Base-by-base conservation (phyloP, 2,329 filamentous ascomycete species). In the Paraphoma chrysanthemicola region DNA sequence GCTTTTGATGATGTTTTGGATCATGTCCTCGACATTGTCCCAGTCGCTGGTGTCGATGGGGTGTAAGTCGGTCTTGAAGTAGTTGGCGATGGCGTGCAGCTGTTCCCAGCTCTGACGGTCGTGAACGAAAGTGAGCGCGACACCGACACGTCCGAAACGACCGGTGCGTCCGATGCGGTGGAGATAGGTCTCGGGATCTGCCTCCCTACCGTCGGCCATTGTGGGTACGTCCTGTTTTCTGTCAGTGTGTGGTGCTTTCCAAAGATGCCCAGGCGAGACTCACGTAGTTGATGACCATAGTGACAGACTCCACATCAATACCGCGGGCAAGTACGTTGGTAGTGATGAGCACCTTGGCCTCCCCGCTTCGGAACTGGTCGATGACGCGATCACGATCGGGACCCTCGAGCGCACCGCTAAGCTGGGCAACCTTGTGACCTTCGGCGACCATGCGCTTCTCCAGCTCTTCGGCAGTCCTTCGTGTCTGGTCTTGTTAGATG, bases 161-260 rank as follows among this genome's bases (percentile, higher is more conserved):
- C 95, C 95, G 12, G 95, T 99, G 72, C 95, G 92, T 59, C 95
- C 95, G 68, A 99, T 99, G 74, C 95, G 91, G 83, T 99, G 95
- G 47, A 99, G 89, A 74, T 99, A 99, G 0, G 95, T 99, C 81
- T 98, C 93, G 45, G 88, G 88, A 73, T 99, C 95, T 12, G 94
- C 90, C 31, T 85, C 80, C 8, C 59, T 57, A 41, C 90, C 88
- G 72, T 90, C 89, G 18, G 76, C 77, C 45, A 78, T 77, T 53
- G 82, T 82, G 4, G 82, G 83, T 33, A 85, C 79, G 69, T 88
- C 82, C 62, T 82, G 56, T 82, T 90, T 9, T 42, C 12, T 7
- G 59, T 70, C 42, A 71, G 54, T 59, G 56, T 31, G 18, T 8
- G 16, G 5, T 28, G 5, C 42, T 11, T 17, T 16, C 14, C 9